Percentiles rank a stretch among this genome's conserved stretches.
phyloP scores from a whole-genome alignment of 306 rosid species.

The Cajanus cajan region DNA sequence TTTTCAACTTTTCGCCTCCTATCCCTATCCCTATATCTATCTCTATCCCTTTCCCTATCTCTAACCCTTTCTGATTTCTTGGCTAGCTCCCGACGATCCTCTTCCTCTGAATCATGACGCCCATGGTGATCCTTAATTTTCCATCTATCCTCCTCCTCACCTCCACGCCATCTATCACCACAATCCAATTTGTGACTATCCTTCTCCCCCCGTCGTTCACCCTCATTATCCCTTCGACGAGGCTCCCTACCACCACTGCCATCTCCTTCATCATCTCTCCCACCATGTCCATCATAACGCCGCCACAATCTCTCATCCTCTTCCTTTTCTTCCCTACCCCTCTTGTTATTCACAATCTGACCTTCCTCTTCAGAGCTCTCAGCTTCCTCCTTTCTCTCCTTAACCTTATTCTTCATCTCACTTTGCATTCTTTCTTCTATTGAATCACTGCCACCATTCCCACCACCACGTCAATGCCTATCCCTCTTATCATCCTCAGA shows the following conservation, averaged over 20 bases:
- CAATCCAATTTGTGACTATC: conserved; percentile 13
- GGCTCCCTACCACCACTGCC: conserved; percentile 26
- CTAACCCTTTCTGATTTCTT: conserved; percentile 29
- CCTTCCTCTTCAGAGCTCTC: conserved; percentile 41
- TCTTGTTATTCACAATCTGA: conserved; percentile 28
- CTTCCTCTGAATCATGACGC: conserved; percentile 38
- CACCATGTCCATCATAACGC: too few species aligned
- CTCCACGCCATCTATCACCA: conserved; percentile 32
- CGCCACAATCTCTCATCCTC: conserved; percentile 23
- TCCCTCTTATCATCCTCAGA: conserved; percentile 44
- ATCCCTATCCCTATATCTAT: conserved; percentile 21
- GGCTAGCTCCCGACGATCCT: conserved; percentile 28
- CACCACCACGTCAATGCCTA: conserved; percentile 9
- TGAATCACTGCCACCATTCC: conserved; percentile 27
- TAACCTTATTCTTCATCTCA: conserved; percentile 26
- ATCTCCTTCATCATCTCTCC: conserved; percentile 25
- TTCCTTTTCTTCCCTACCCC: conserved; percentile 11
- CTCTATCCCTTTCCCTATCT: conserved; percentile 24
- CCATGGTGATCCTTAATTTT: conserved; percentile 31
- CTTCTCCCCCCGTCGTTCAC: conserved; percentile 24
- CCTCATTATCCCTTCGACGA: conserved; percentile 36
- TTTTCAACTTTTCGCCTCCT: too few species aligned
- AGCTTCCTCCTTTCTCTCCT: conserved; percentile 23
- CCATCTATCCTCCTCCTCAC: conserved; percentile 36
- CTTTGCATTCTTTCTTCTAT: conserved; percentile 15